Base-by-base conservation (phyloP, 345 rosid genomes). In the Corymbia maculata region DNA sequence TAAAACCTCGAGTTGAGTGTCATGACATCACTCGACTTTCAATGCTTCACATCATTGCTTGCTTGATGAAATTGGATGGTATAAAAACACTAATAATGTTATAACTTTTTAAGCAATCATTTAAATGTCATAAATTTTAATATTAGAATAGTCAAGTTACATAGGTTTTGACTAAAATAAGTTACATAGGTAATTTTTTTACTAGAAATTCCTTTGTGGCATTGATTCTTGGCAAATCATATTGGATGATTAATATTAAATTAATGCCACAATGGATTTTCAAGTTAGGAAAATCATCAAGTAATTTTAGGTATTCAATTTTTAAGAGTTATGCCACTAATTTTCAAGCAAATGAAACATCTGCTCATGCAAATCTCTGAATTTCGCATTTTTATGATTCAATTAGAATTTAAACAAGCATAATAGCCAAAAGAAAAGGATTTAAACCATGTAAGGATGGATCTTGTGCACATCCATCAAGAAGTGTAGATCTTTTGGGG, bases 131-230 rank as follows among this genome's bases (percentile, higher is more conserved):
- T n/a, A n/a, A 28, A 13, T 59, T 26, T 59, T 26, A 8, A 59
- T 26, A 59, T 2, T 13, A 59, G 3, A 26, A 26, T 14, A 59
- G 13, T 12, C 16, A 16, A 52, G 55, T 52, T 52, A 52, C 55
- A 52, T 52, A 52, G 17, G 2, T 16, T 52, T 52, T 15, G 17
- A 21, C 55, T 6, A 24, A 55, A 24, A 19, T 13, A 64, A 64
- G 17, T 28, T 64, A 64, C 8, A 13, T 0, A 0, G 4, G 4
- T 13, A 0, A 64, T 59, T 61, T 61, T n/a, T 61, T 61, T 7
- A 14, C 7, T 52, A 22, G 9, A 13, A 64, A n/a, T 13, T 64
- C 36, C 42, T 13, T 3, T 3, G 9, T 64, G 75, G 17, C 17
- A n/a, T n/a, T n/a, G 13, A 13, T 13, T n/a, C 13, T 30, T 16